Evolutionary conservation across 2,329 filamentous ascomycete genomes (phyloP).

Genomic region (Pestalotiopsis sp.): DNA sequence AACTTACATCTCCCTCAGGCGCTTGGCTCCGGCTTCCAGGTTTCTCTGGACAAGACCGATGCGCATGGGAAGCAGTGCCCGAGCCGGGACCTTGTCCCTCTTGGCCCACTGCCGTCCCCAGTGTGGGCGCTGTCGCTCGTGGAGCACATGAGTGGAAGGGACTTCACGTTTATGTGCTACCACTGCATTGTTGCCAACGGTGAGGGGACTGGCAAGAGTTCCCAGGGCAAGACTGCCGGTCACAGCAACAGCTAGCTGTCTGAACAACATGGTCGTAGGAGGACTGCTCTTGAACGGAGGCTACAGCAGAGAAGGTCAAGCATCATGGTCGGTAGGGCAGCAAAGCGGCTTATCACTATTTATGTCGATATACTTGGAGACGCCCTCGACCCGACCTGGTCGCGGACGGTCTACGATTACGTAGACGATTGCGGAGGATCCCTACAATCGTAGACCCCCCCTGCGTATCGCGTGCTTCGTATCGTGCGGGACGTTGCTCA

Average conservation of each 20-base stretch:
- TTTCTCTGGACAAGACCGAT: slow-evolving; percentile 34
- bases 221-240: slow-evolving; percentile 21
- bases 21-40: slow-evolving; percentile 30
- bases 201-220: slow-evolving; percentile 19
- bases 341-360: neutral
- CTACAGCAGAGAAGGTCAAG: neutral
- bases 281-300: neutral
- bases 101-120: slow-evolving; percentile 28
- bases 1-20: slow-evolving; percentile 33
- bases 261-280: slow-evolving; percentile 19
- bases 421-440: neutral
- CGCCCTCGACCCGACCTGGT: neutral
- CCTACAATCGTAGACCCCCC: neutral
- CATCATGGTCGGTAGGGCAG: neutral
- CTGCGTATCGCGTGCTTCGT: slow-evolving; percentile 6
- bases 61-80: slow-evolving; percentile 32
- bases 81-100: slow-evolving; percentile 24
- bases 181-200: neutral
- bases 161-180: slow-evolving; percentile 17
- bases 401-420: neutral
- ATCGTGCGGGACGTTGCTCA: neutral
- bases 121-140: slow-evolving; percentile 32
- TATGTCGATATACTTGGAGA: neutral
- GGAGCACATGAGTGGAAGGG: slow-evolving; percentile 29
- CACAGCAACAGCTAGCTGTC: slow-evolving; percentile 19